phyloP scores from a whole-genome alignment of 1,284 basidiomycete species.

The Vanrija sp. region DNA sequence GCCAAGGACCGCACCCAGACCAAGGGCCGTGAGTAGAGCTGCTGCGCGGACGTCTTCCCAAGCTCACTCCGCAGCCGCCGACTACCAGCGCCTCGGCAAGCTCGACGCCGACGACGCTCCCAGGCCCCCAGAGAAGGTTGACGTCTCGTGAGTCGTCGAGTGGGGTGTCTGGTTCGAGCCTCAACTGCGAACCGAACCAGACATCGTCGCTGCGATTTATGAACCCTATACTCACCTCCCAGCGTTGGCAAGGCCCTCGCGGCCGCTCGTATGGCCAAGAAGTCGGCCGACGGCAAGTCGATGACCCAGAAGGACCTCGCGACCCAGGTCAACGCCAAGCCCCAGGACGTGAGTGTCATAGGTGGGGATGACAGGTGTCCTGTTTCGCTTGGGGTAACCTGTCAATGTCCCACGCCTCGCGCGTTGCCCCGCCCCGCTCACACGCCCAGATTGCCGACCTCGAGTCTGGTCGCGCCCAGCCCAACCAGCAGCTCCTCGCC shows the following conservation, averaged over 20 bases:
- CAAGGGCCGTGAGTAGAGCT: slow-evolving; percentile 8
- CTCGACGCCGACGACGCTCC: slow-evolving; percentile 95
- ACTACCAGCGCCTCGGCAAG: slow-evolving; percentile 90
- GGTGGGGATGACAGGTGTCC: not conserved
- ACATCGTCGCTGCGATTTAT: too few relatives aligned
- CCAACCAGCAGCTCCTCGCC: slow-evolving; percentile 80
- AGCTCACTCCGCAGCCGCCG: slow-evolving; percentile 59
- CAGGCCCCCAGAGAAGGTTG: slow-evolving; percentile 83
- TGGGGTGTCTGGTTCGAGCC: not conserved
- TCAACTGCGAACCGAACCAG: too few relatives aligned
- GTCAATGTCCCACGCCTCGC: not conserved
- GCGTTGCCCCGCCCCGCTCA: not conserved
- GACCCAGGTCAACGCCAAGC: slow-evolving; percentile 54
- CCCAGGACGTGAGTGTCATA: slow-evolving; percentile 41
- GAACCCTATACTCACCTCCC: not conserved
- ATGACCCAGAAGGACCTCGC: slow-evolving; percentile 89
- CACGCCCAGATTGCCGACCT: slow-evolving; percentile 59
- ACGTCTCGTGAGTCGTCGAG: slow-evolving; percentile 34
- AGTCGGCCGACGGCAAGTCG: slow-evolving; percentile 48
- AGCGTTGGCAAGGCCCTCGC: slow-evolving; percentile 70
- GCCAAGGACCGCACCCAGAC: slow-evolving; percentile 18
- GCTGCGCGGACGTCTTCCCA: not conserved
- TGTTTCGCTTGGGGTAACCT: not conserved
- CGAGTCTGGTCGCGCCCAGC: slow-evolving; percentile 82
- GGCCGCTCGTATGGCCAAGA: slow-evolving; percentile 64